Percentiles rank a stretch among this genome's conserved stretches.
Conservation (phyloP, 2,329 filamentous ascomycete genomes). For the Nigrospora oryzae region DNA sequence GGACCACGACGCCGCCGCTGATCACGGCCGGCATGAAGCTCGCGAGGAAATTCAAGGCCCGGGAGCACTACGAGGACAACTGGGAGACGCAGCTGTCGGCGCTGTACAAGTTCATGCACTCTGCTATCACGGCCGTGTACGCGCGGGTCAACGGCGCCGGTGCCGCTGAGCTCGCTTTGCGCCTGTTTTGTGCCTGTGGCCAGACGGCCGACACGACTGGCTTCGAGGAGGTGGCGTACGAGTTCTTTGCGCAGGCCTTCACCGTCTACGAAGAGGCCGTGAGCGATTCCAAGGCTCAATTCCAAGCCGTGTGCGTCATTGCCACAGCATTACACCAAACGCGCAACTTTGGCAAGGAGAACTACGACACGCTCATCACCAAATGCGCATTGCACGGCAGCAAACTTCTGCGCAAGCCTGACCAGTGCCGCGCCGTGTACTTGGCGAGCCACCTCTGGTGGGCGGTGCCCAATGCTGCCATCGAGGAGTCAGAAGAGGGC, state of each 20-base stretch:
- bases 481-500: slow-evolving; percentile 67
- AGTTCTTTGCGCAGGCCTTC: slow-evolving; percentile 97
- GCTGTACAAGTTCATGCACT: slow-evolving; percentile 93
- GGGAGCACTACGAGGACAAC: slow-evolving; percentile 72
- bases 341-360: slow-evolving; percentile 87
- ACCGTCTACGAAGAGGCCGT: slow-evolving; percentile 96
- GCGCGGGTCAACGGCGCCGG: slow-evolving; percentile 69
- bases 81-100: slow-evolving; percentile 61
- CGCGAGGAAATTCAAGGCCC: slow-evolving; percentile 77
- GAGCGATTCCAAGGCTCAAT: slow-evolving; percentile 91
- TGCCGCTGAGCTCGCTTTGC: slow-evolving; percentile 78
- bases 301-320: slow-evolving; percentile 94
- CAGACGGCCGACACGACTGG: slow-evolving; percentile 86
- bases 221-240: slow-evolving; percentile 93
- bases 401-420: slow-evolving; percentile 93
- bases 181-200: slow-evolving; percentile 84
- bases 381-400: slow-evolving; percentile 95
- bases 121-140: slow-evolving; percentile 77
- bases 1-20: slow-evolving; percentile 88
- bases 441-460: slow-evolving; percentile 97
- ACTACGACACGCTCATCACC: slow-evolving; percentile 97
- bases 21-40: slow-evolving; percentile 87
- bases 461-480: slow-evolving; percentile 74
- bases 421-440: slow-evolving; percentile 95
- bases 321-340: slow-evolving; percentile 83